phyloP scores from a whole-genome alignment of 129 eudicot genomes.

The Scalesia atractyloides region DNA sequence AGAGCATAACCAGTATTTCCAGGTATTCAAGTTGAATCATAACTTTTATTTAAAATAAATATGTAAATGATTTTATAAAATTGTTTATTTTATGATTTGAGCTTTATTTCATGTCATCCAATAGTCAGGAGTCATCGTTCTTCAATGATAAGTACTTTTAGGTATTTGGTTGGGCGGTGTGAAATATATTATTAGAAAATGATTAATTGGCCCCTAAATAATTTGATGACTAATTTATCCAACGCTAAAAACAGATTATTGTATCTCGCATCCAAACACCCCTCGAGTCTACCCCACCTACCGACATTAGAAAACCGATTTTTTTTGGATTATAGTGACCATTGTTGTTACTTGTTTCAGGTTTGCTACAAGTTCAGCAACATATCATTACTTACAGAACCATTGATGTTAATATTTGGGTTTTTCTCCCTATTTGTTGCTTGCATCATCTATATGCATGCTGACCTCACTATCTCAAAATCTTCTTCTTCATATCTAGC shows the following conservation, averaged over 20 bases:
- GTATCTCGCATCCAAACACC: neutral
- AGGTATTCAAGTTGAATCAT: constrained; percentile 45
- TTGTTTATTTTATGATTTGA: too few relatives aligned
- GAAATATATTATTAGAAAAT: too few relatives aligned
- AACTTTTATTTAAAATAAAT: too few relatives aligned
- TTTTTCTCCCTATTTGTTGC: constrained; percentile 83
- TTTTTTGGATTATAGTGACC: neutral
- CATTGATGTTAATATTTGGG: constrained; percentile 85
- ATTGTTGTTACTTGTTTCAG: constrained; percentile 39
- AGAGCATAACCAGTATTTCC: constrained; percentile 88
- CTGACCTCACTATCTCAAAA: constrained; percentile 93
- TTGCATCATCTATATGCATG: constrained; percentile 74
- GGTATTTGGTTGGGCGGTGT: too few relatives aligned
- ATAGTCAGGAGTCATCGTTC: too few relatives aligned
- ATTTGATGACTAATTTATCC: neutral
- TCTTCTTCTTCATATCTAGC: constrained; percentile 89
- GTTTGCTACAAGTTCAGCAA: constrained; percentile 91
- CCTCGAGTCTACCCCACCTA: neutral
- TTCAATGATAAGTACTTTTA: neutral
- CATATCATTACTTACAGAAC: constrained; percentile 76
- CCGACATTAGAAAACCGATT: neutral
- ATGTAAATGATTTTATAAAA: too few relatives aligned
- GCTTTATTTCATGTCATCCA: too few relatives aligned
- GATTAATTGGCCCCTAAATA: neutral
- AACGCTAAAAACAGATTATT: neutral